Evolutionary conservation across 1,139 yeast genomes (phyloP).

Genomic region (Blastobotrys elegans): DNA sequence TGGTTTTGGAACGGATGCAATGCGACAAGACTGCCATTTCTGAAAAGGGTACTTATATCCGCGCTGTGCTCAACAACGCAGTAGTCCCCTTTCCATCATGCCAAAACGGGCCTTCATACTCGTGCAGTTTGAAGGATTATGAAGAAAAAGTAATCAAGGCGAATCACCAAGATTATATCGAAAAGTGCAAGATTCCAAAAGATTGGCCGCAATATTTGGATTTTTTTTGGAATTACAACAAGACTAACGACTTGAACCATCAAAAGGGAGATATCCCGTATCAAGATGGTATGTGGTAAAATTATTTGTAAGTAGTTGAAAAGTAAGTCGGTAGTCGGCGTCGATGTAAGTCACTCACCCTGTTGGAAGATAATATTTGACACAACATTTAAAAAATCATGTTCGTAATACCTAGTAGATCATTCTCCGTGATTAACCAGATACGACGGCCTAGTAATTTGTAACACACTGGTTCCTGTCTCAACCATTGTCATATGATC

Average conservation of each 20-base stretch:
- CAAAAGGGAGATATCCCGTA: slow-evolving; percentile 21
- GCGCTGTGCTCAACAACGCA: slow-evolving; percentile 52
- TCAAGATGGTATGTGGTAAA: slow-evolving; percentile 6
- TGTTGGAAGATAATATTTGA: too few relatives aligned
- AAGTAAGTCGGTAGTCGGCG: too few relatives aligned
- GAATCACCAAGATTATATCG: slow-evolving; percentile 19
- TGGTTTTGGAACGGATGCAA: slow-evolving; percentile 45
- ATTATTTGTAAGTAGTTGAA: too few relatives aligned
- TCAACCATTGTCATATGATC: too few relatives aligned
- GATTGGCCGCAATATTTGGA: slow-evolving; percentile 27
- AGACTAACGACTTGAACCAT: slow-evolving; percentile 22
- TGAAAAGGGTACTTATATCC: slow-evolving; percentile 37
- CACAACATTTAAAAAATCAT: too few relatives aligned
- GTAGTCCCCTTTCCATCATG: slow-evolving; percentile 49
- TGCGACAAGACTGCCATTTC: slow-evolving; percentile 43
- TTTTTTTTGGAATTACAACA: slow-evolving; percentile 34
- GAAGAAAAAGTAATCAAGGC: slow-evolving; percentile 19
- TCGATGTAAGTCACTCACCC: too few relatives aligned
- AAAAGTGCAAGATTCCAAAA: slow-evolving; percentile 26
- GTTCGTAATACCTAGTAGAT: too few relatives aligned
- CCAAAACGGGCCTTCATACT: slow-evolving; percentile 46
- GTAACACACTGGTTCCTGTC: too few relatives aligned
- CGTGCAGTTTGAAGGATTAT: slow-evolving; percentile 34
- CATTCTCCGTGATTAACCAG: too few relatives aligned
- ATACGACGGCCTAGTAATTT: too few relatives aligned